phyloP scores from a whole-genome alignment of 331 rosid genomes.

The Arachis monticola region DNA sequence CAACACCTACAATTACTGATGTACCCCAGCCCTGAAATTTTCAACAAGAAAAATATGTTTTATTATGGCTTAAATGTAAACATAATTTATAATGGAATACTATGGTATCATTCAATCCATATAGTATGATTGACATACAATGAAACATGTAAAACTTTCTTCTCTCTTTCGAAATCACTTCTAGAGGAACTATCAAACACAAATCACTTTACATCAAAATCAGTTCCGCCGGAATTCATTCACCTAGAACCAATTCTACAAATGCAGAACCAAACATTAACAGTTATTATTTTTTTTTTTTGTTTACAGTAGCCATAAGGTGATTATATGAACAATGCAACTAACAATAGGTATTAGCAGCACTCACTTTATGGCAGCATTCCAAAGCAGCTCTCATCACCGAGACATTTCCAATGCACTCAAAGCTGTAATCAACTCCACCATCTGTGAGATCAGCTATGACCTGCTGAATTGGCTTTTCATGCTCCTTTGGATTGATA shows the following conservation, averaged over 20 bases:
- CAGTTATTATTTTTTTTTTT: neutral
- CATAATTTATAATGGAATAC: too few species aligned
- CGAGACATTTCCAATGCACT: slow-evolving; percentile 95
- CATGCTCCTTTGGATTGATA: slow-evolving; percentile 91
- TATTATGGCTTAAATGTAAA: neutral
- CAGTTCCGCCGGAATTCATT: too few species aligned
- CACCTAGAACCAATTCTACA: too few species aligned
- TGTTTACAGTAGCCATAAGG: neutral
- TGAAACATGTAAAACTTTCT: too few species aligned
- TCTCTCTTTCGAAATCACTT: too few species aligned
- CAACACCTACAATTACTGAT: slow-evolving; percentile 94
- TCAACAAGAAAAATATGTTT: neutral
- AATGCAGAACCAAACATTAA: too few species aligned
- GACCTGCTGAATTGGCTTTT: slow-evolving; percentile 94
- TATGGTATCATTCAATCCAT: too few species aligned
- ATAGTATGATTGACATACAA: too few species aligned
- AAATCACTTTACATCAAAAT: too few species aligned
- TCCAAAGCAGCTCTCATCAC: slow-evolving; percentile 96
- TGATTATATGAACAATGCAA: slow-evolving; percentile 8
- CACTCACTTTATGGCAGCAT: slow-evolving; percentile 89
- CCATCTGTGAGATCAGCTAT: slow-evolving; percentile 85
- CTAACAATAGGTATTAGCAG: slow-evolving; percentile 20
- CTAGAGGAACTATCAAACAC: too few species aligned
- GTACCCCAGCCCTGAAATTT: slow-evolving; percentile 92
- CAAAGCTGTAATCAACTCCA: slow-evolving; percentile 95